These are phyloP conservation scores for Hortiboletus campestris DNA, from an alignment of 768 basidiomycete genomes.

Conservation along the genomic window DNA sequence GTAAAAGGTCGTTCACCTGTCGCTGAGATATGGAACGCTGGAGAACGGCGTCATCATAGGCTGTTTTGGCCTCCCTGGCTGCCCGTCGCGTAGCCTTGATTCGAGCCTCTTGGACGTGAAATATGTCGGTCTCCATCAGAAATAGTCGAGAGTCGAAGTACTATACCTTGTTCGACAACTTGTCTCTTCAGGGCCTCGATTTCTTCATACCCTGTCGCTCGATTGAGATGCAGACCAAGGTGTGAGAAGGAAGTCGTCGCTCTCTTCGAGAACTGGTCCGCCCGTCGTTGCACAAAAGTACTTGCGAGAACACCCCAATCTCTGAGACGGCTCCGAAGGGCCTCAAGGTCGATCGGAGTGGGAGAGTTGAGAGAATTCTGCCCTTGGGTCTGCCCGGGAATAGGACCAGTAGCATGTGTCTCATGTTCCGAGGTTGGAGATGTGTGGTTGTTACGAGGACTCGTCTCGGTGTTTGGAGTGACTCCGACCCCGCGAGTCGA, in stretches of 20 bases:
- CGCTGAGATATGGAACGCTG: constrained; percentile 84
- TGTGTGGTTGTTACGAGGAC: neutral
- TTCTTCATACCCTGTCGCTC: constrained; percentile 87
- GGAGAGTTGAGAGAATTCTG: neutral
- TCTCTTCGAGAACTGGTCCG: constrained; percentile 55
- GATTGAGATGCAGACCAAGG: constrained; percentile 78
- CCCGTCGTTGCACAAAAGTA: constrained; percentile 43
- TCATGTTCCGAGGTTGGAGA: constrained; percentile 4
- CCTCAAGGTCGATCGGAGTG: constrained; percentile 22
- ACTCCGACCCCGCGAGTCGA: constrained; percentile 1
- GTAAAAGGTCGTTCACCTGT: constrained; percentile 93
- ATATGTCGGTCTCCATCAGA: constrained; percentile 8
- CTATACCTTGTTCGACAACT: constrained; percentile 80
- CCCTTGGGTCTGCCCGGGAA: neutral
- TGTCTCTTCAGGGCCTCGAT: constrained; percentile 78
- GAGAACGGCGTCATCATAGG: constrained; percentile 76
- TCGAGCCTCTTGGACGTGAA: constrained; percentile 55
- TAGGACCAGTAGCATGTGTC: neutral
- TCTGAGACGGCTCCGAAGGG: constrained; percentile 37
- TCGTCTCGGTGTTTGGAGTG: constrained; percentile 1
- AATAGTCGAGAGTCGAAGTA: neutral
- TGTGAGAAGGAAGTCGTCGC: constrained; percentile 65
- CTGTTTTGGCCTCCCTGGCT: constrained; percentile 68
- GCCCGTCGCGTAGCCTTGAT: constrained; percentile 67
- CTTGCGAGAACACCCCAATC: constrained; percentile 45